Percentiles rank a stretch among this genome's conserved stretches.
phyloP scores from a whole-genome alignment of 345 rosid genomes.

The Cochlearia excelsa region DNA sequence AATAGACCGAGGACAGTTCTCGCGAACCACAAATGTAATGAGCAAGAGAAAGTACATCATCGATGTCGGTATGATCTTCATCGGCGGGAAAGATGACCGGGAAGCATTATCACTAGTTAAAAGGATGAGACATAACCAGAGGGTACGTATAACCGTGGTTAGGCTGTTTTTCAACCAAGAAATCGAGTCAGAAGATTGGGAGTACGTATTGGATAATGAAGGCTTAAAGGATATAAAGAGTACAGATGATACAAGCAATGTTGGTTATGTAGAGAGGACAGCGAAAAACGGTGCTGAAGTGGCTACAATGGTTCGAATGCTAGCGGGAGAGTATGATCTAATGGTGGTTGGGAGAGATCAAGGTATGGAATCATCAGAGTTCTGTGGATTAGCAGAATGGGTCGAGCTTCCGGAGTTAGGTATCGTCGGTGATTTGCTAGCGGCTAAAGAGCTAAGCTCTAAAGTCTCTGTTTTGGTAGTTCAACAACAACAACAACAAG shows the following conservation, averaged over 20 bases:
- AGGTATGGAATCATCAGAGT: conserved; percentile 1
- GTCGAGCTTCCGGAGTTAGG: conserved; percentile 28
- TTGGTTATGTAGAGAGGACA: conserved; percentile 17
- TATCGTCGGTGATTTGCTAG: conserved; percentile 29
- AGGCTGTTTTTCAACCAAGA: neutral
- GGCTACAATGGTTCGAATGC: conserved; percentile 1
- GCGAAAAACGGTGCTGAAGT: conserved; percentile 16
- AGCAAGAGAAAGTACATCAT: neutral
- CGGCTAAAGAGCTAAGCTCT: conserved; percentile 18
- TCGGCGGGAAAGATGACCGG: conserved; percentile 33
- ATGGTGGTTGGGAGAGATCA: conserved; percentile 28
- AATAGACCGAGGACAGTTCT: conserved; percentile 25
- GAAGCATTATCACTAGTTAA: conserved; percentile 19
- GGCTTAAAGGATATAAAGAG: neutral
- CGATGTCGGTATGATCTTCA: conserved; percentile 20
- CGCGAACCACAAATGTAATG: no score
- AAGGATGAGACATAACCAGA: conserved; percentile 11
- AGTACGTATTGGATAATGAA: conserved; percentile 17
- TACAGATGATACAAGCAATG: neutral
- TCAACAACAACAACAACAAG: conserved; percentile 30
- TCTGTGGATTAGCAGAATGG: conserved; percentile 20
- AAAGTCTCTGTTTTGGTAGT: conserved; percentile 25
- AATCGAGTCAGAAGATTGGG: conserved; percentile 5
- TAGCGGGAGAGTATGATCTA: conserved; percentile 15
- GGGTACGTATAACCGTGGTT: conserved; percentile 9